A percentile compares a stretch with the other conserved stretches of the same genome.
Conservation (phyloP, 768 basidiomycete genomes). For the Sporobolomyces pararoseus region DNA sequence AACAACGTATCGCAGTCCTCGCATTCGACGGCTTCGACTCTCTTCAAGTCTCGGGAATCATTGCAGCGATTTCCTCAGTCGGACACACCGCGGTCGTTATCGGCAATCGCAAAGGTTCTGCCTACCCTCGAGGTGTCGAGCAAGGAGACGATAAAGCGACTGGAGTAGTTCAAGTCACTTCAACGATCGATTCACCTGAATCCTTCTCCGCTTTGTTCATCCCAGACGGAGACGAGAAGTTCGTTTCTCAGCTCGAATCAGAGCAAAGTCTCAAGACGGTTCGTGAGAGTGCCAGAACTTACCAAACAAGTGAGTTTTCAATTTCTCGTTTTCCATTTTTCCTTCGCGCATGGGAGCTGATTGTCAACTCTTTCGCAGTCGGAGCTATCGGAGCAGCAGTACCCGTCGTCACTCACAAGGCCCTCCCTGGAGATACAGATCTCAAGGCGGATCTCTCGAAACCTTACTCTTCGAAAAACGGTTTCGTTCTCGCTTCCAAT, state of each 20-base stretch:
- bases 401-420: conserved; percentile 49
- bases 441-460: conserved; percentile 45
- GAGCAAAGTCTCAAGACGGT: conserved; percentile 78
- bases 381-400: conserved; percentile 62
- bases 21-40: conserved; percentile 70
- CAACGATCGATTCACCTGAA: conserved; percentile 60
- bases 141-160: conserved; percentile 43
- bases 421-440: conserved; percentile 48
- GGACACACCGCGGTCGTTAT: conserved; percentile 63
- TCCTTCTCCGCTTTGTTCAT: conserved; percentile 60
- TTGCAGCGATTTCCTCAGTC: conserved; percentile 56
- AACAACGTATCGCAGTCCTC: conserved; percentile 69
- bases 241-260: conserved; percentile 59
- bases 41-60: conserved; percentile 60
- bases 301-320: conserved; percentile 15
- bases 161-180: conserved; percentile 56
- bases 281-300: conserved; percentile 51
- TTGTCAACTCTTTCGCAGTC: conserved; percentile 51
- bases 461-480: conserved; percentile 45
- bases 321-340: not conserved
- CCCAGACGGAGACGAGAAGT: conserved; percentile 61
- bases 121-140: conserved; percentile 46
- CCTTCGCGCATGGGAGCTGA: not conserved
- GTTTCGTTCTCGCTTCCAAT: conserved; percentile 49
- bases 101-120: conserved; percentile 61